These are phyloP conservation scores for Eudorina sp. DNA, from an alignment of 139 green algal genomes.

Conservation along the genomic window DNA sequence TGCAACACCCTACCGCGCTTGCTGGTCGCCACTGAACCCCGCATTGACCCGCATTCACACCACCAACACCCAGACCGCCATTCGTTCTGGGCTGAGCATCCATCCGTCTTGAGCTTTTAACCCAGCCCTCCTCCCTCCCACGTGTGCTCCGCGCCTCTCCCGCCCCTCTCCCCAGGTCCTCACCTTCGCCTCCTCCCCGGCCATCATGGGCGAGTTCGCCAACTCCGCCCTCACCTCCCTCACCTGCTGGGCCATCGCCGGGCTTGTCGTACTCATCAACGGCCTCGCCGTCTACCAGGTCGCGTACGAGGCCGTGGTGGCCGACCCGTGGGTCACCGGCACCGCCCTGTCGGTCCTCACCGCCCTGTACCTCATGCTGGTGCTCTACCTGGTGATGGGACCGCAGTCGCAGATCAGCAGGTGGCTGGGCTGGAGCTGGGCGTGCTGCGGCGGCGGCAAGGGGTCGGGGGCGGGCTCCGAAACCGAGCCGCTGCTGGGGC, in stretches of 20 bases:
- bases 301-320: slow-evolving; percentile 28
- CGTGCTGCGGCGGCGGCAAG: background rate
- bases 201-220: slow-evolving; percentile 73
- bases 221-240: slow-evolving; percentile 38
- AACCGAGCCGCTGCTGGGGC: background rate
- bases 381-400: slow-evolving; percentile 60
- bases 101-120: too few species aligned
- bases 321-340: slow-evolving; percentile 33
- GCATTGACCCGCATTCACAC: too few species aligned
- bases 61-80: too few species aligned
- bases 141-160: background rate
- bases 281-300: slow-evolving; percentile 1
- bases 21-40: too few species aligned
- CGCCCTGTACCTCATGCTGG: slow-evolving; percentile 55
- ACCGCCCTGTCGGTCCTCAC: slow-evolving; percentile 39
- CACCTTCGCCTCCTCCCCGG: slow-evolving; percentile 63
- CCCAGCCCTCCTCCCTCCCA: background rate
- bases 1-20: too few species aligned
- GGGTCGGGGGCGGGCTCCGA: background rate
- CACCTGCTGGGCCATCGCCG: slow-evolving; percentile 58
- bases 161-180: slow-evolving; percentile 58
- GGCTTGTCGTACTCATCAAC: slow-evolving; percentile 38
- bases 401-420: slow-evolving; percentile 27
- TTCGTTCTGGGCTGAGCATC: too few species aligned
- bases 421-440: background rate